Evolutionary conservation across 257 asterid species (phyloP).

Genomic region (Solanum appendiculatum): DNA sequence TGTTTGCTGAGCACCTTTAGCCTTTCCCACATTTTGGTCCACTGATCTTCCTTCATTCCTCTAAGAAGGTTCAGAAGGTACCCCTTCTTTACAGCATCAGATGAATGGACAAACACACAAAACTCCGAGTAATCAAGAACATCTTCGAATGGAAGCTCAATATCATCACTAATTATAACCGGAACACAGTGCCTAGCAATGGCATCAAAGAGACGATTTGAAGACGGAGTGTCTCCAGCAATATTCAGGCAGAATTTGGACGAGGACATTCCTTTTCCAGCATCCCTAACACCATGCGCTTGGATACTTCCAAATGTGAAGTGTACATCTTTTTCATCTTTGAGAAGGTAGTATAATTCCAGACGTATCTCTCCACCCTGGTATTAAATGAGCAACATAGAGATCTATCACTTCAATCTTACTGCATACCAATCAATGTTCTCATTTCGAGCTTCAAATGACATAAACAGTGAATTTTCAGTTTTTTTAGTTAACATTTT

Average conservation of each 20-base stretch:
- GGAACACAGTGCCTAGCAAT: conserved; percentile 82
- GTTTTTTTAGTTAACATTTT: neutral
- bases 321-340: conserved; percentile 53
- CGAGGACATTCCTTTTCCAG: conserved; percentile 59
- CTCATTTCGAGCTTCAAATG: neutral
- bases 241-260: conserved; percentile 78
- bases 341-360: conserved; percentile 59
- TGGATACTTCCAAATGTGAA: conserved; percentile 54
- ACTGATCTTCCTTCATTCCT: conserved; percentile 36
- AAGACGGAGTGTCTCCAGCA: conserved; percentile 93
- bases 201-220: conserved; percentile 84
- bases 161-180: conserved; percentile 78
- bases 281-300: conserved; percentile 44
- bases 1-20: conserved; percentile 34
- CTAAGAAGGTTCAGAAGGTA: conserved; percentile 58
- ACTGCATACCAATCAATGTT: neutral
- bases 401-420: neutral
- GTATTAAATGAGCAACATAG: neutral
- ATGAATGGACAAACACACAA: conserved; percentile 50
- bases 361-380: conserved; percentile 81
- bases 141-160: conserved; percentile 78
- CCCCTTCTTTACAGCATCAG: conserved; percentile 50
- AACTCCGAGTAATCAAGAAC: conserved; percentile 64
- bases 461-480: neutral
- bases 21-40: conserved; percentile 76